Percentiles rank a stretch among this genome's conserved stretches.
phyloP scores from a whole-genome alignment of 257 asterid genomes.

The Penstemon barbatus region DNA sequence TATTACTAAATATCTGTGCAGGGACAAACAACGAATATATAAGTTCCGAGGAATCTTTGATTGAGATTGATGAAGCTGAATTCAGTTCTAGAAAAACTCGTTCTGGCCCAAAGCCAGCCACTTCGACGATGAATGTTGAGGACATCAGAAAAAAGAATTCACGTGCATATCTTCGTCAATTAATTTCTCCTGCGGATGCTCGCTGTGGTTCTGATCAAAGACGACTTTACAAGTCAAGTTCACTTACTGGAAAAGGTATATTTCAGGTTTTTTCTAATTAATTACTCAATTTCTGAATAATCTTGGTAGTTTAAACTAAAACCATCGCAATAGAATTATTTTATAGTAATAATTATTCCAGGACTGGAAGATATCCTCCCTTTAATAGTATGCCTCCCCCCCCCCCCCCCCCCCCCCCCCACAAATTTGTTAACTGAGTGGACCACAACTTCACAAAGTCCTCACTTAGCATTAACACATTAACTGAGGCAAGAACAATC shows the following conservation, averaged over 20 bases:
- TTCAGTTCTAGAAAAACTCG: neutral
- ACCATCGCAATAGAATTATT: neutral
- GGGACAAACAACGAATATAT: neutral
- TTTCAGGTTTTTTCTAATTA: conserved; percentile 14
- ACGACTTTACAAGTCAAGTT: conserved; percentile 1
- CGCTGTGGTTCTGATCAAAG: conserved; percentile 1
- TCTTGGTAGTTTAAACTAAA: neutral
- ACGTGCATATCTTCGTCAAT: neutral
- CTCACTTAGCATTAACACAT: neutral
- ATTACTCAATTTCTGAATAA: neutral
- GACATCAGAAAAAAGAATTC: neutral
- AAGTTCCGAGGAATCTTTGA: neutral
- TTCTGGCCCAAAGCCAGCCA: neutral
- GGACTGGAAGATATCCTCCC: conserved; percentile 8
- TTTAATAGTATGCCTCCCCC: neutral
- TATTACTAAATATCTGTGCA: neutral
- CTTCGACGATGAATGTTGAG: conserved; percentile 6
- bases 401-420: neutral
- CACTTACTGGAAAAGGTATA: conserved; percentile 18
- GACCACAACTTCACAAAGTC: neutral
- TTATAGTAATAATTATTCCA: neutral
- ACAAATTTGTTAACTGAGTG: neutral
- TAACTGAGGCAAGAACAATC: neutral
- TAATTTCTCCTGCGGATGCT: conserved; percentile 10
- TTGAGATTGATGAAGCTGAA: conserved; percentile 18